Conservation (phyloP, 164 flowering plant species). For the Vitis amurensis region DNA sequence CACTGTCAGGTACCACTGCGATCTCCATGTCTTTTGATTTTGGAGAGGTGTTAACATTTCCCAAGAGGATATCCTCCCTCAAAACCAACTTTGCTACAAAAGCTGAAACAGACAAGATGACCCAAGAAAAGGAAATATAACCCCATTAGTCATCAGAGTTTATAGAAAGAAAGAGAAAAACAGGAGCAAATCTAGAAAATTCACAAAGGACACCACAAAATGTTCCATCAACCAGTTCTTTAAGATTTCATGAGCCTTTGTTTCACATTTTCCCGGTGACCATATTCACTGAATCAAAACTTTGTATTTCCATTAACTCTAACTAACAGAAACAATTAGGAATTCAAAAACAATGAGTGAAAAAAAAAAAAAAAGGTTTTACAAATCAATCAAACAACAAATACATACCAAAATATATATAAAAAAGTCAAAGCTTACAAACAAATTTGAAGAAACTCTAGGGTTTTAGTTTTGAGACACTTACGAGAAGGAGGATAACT, state of each 20-base stretch:
- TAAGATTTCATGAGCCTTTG: too few species aligned
- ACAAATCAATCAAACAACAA: background rate
- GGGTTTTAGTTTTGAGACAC: slow-evolving; percentile 14
- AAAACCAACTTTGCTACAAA: slow-evolving; percentile 40
- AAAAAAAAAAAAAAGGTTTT: background rate
- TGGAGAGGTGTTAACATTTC: slow-evolving; percentile 30
- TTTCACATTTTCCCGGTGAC: too few species aligned
- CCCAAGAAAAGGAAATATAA: background rate
- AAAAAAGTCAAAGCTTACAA: background rate
- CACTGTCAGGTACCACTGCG: slow-evolving; percentile 11
- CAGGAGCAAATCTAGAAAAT: background rate
- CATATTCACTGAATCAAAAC: background rate
- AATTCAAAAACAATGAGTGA: background rate
- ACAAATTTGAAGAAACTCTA: background rate
- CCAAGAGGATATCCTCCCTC: slow-evolving; percentile 29
- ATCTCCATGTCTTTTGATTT: slow-evolving; percentile 22
- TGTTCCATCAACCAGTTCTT: too few species aligned
- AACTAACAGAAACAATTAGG: background rate
- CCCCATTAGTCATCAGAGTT: background rate
- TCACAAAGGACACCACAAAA: background rate
- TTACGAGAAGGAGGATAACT: slow-evolving; percentile 82
- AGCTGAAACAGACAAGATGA: slow-evolving; percentile 36
- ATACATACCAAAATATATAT: background rate
- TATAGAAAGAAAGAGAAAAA: background rate
- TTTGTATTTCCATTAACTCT: background rate